Base-by-base conservation (phyloP, 108 stramenopile genomes). In the Skeletonema marinoi region DNA sequence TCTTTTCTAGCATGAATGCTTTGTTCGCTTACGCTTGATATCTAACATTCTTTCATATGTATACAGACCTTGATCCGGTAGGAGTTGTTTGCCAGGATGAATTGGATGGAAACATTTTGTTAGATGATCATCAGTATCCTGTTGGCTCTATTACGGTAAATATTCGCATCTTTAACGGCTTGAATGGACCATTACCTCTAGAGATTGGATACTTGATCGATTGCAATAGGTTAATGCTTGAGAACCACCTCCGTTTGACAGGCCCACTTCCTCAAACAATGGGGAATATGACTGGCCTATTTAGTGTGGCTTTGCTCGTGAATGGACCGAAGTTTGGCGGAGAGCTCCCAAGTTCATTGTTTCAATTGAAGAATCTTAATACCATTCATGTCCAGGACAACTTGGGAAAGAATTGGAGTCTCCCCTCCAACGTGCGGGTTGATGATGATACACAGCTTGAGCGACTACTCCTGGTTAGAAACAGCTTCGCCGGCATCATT, bases 181-280 rank as follows among this genome's bases (percentile, higher is more conserved):
- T 89, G 11, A 74, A 69, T 29, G 88, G 88, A 6, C 36, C 64
- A 14, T 64, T 89, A 33, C 81, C 86, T 30, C 32, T 73, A 32
- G 68, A 73, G 32, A 38, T 86, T 29, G 86, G 81, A 17, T 60
- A 70, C 32, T 30, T 68, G 21, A 14, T 50, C 10, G 67, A 68
- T 50, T 3, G 25, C 14, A 14, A 50, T 68, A 14, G 6, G 11
- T 25, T 25, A 25, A 25, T 25, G 25, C 13, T 68, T 50, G 46
- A 68, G 11, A 38, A 50, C 3, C 48, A 68, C 0, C 0, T 32
- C 4, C 31, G 31, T 2, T 50, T 68, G 30, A 16, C 44, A 1
- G 67, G 67, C 2, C 46, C 4, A 32, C 21, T 68, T 48, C 67
- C 67, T 31, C 17, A 13, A 8, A 68, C 30, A 0, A 68, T 50